Conservation (phyloP, 306 rosid genomes). For the Gynostemma pentaphyllum region DNA sequence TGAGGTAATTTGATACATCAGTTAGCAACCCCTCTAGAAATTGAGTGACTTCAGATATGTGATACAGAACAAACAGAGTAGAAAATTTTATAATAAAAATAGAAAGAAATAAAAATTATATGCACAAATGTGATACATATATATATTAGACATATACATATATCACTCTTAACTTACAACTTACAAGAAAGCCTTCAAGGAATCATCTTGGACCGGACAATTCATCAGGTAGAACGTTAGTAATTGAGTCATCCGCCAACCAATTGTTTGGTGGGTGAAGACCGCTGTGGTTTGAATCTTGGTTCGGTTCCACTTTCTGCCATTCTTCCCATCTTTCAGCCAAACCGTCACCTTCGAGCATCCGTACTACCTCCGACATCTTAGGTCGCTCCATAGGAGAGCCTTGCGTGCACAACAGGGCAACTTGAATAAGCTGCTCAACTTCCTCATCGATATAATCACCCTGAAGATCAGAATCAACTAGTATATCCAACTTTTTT, state of each 20-base stretch:
- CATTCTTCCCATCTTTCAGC: constrained; percentile 89
- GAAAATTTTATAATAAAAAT: background rate
- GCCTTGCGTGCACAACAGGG: constrained; percentile 77
- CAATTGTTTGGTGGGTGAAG: constrained; percentile 26
- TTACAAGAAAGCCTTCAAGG: background rate
- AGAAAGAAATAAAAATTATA: background rate
- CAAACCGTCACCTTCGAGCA: constrained; percentile 94
- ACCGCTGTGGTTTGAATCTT: constrained; percentile 39
- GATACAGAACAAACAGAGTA: background rate
- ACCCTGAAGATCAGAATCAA: constrained; percentile 62
- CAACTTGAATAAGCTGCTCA: constrained; percentile 78
- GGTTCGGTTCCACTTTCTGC: constrained; percentile 73
- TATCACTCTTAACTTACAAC: constrained; percentile 8
- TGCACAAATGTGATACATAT: constrained; percentile 9
- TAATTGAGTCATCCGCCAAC: constrained; percentile 69
- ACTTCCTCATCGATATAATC: constrained; percentile 46
- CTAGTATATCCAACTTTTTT: constrained; percentile 58
- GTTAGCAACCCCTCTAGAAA: background rate
- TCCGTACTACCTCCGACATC: constrained; percentile 89
- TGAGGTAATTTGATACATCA: too few relatives aligned
- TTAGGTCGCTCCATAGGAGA: constrained; percentile 73
- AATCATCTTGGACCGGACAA: constrained; percentile 80
- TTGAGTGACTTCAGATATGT: background rate
- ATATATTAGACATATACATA: background rate
- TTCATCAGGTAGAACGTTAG: constrained; percentile 63